Evolutionary conservation across 192 early-diverging fungal genomes (phyloP).

Genomic region (Linnemannia elongata): DNA sequence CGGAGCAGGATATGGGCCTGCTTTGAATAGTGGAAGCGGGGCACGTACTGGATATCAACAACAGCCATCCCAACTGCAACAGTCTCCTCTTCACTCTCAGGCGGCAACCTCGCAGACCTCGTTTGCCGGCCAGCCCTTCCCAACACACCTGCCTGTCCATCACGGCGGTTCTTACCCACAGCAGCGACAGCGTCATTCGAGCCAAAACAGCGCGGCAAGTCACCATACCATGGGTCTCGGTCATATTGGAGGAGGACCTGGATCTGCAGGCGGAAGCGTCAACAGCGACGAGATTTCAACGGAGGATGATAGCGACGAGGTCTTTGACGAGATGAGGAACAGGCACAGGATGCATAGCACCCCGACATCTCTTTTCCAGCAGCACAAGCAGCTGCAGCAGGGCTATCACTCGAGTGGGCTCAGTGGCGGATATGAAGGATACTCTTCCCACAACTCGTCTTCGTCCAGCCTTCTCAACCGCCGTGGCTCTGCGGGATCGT

Average conservation of each 20-base stretch:
- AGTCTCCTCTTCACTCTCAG: conserved; percentile 14
- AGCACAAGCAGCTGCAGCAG: conserved; percentile 21
- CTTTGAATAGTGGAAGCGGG: conserved; percentile 37
- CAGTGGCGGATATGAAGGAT: conserved; percentile 33
- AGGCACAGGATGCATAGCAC: conserved; percentile 36
- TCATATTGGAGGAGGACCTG: conserved; percentile 44
- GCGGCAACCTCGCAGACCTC: background rate
- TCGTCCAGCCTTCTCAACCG: conserved; percentile 37
- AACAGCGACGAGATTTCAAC: conserved; percentile 53
- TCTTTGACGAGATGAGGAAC: conserved; percentile 53
- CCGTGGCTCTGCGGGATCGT: conserved; percentile 43
- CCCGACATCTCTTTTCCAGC: conserved; percentile 15
- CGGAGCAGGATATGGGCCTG: conserved; percentile 47
- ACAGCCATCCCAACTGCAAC: background rate
- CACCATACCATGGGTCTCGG: conserved; percentile 54
- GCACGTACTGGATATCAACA: conserved; percentile 26
- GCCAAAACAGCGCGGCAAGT: conserved; percentile 54
- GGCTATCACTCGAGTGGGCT: conserved; percentile 2
- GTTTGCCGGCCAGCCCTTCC: conserved; percentile 24
- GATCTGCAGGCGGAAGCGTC: conserved; percentile 51
- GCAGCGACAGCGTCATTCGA: conserved; percentile 54
- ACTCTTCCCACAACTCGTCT: conserved; percentile 36
- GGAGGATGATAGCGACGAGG: conserved; percentile 54
- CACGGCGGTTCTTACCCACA: conserved; percentile 30
- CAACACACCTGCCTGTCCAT: conserved; percentile 28